Percentiles rank a stretch among this genome's conserved stretches.
Evolutionary conservation across 1,139 yeast genomes (phyloP).

Genomic region (Taphrina wiesneri): DNA sequence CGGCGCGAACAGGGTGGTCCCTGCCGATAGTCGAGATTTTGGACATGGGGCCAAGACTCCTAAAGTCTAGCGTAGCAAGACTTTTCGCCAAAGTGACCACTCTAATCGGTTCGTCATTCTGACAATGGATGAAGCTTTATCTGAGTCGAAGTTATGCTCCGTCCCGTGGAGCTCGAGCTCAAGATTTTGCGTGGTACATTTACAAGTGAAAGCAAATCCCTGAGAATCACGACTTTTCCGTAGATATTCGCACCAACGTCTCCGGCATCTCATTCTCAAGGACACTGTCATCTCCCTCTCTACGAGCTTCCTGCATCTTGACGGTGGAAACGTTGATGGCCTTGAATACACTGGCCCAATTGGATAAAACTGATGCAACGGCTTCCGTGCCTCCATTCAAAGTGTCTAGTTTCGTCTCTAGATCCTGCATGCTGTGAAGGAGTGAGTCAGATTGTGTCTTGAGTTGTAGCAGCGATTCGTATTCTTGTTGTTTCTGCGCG

Average conservation of each 20-base stretch:
- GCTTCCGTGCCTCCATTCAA: constrained; percentile 61
- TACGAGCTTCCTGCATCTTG: constrained; percentile 42
- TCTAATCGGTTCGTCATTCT: too few species aligned
- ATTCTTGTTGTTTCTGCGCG: constrained; percentile 54
- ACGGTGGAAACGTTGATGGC: constrained; percentile 67
- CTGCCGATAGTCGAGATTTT: too few species aligned
- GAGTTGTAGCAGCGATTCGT: constrained; percentile 55
- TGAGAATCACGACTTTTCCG: not conserved
- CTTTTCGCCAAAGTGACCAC: too few species aligned
- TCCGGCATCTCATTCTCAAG: constrained; percentile 60
- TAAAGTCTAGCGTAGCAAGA: too few species aligned
- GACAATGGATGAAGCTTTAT: too few species aligned
- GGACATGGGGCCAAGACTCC: too few species aligned
- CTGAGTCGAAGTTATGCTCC: too few species aligned
- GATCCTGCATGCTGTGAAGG: constrained; percentile 53
- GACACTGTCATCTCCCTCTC: constrained; percentile 48
- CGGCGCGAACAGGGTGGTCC: too few species aligned
- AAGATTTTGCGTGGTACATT: too few species aligned
- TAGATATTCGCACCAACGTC: constrained; percentile 65
- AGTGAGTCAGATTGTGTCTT: constrained; percentile 53
- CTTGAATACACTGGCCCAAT: constrained; percentile 69
- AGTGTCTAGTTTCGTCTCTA: constrained; percentile 54
- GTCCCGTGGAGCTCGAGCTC: too few species aligned
- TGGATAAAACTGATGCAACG: constrained; percentile 51
- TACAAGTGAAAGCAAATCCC: not conserved